Conservation (phyloP, 495 filamentous ascomycete genomes). For the Penicillium malachiteum region DNA sequence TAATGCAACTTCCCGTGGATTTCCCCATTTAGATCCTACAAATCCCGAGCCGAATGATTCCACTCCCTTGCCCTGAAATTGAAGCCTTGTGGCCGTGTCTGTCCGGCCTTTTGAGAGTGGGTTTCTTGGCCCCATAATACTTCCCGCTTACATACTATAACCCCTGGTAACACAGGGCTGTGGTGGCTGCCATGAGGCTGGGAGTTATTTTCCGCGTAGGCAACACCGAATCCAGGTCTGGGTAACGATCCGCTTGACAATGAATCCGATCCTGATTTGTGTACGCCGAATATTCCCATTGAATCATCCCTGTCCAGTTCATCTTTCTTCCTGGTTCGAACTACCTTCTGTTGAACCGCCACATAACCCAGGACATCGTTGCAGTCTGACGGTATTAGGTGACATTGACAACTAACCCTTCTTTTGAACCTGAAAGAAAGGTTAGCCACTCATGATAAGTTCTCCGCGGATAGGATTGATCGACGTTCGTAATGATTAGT, state of each 20-base stretch:
- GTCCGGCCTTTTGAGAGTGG: background rate
- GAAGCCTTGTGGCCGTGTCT: background rate
- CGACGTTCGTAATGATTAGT: background rate
- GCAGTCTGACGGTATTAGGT: constrained; percentile 2
- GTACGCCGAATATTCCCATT: constrained; percentile 3
- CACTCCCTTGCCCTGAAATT: background rate
- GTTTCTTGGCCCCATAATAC: background rate
- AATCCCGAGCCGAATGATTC: background rate
- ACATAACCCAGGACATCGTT: constrained; percentile 15
- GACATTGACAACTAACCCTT: constrained; percentile 3
- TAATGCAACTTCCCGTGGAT: constrained; percentile 25
- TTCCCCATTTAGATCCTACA: constrained; percentile 5
- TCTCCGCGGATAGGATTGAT: background rate
- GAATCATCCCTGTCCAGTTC: constrained; percentile 11
- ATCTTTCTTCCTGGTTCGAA: background rate
- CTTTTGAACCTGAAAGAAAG: background rate
- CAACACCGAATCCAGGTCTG: constrained; percentile 9
- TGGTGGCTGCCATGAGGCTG: constrained; percentile 29
- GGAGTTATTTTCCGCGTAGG: constrained; percentile 19
- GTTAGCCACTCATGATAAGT: background rate
- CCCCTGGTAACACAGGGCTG: constrained; percentile 16
- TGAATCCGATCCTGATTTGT: constrained; percentile 15
- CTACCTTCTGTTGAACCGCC: constrained; percentile 7
- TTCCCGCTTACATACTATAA: constrained; percentile 1
- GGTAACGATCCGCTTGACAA: constrained; percentile 11